These are phyloP conservation scores for Ormosia semicastrata DNA, from an alignment of 306 rosid genomes.

Conservation along the genomic window DNA sequence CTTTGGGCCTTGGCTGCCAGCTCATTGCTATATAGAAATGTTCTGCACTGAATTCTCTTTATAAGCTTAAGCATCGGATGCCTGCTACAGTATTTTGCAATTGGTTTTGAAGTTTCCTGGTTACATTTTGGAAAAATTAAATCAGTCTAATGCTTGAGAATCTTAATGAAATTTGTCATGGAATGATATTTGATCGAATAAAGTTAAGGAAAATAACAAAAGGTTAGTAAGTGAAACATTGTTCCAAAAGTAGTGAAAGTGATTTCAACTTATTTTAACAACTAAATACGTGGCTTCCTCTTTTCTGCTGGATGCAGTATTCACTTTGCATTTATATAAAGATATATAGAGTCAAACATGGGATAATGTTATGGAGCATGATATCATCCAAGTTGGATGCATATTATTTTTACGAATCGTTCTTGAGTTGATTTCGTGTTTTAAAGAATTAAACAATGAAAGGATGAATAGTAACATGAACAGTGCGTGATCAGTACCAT, in stretches of 20 bases:
- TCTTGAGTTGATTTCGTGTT: too few relatives aligned
- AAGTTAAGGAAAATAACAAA: too few relatives aligned
- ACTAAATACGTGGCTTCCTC: background rate
- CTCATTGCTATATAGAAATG: background rate
- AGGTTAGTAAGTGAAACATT: too few relatives aligned
- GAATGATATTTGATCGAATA: background rate
- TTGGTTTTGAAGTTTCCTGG: background rate
- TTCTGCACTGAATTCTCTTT: too few relatives aligned
- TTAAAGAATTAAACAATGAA: too few relatives aligned
- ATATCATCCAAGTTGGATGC: too few relatives aligned
- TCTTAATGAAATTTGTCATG: background rate
- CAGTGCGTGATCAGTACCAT: too few relatives aligned
- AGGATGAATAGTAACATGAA: too few relatives aligned
- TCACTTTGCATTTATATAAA: background rate
- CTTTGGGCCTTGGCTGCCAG: background rate
- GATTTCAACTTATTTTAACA: background rate
- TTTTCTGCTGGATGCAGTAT: background rate
- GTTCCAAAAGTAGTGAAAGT: too few relatives aligned
- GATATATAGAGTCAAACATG: background rate
- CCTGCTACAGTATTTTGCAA: background rate
- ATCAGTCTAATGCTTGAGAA: background rate
- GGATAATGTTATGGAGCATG: background rate
- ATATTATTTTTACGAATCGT: too few relatives aligned
- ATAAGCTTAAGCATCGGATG: background rate
- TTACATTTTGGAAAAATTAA: background rate